phyloP scores from a whole-genome alignment of 306 rosid genomes.

The Cucumis melo region DNA sequence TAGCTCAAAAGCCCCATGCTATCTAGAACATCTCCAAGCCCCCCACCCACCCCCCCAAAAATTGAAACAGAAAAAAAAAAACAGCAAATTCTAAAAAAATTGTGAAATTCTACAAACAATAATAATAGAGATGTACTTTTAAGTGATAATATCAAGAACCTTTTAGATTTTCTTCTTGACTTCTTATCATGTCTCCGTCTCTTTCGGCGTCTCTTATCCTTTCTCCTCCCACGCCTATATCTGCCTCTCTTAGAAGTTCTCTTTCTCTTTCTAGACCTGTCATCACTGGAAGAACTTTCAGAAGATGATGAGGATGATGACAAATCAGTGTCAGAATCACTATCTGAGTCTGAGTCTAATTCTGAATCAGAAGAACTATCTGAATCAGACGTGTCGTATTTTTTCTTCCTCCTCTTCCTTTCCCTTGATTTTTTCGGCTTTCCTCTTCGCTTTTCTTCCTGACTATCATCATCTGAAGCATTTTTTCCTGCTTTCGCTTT shows the following conservation, averaged over 20 bases:
- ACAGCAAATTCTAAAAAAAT: too few species aligned
- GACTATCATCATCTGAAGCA: slow-evolving; percentile 39
- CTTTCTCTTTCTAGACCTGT: slow-evolving; percentile 66
- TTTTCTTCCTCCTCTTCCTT: slow-evolving; percentile 52
- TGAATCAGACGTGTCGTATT: slow-evolving; percentile 51
- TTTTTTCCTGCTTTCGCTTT: slow-evolving; percentile 33
- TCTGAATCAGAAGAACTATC: slow-evolving; percentile 78
- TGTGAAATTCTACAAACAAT: not conserved
- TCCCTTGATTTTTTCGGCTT: slow-evolving; percentile 62
- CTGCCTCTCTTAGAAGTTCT: slow-evolving; percentile 60
- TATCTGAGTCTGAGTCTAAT: slow-evolving; percentile 55
- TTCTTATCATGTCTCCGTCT: slow-evolving; percentile 48
- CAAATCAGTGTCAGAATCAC: slow-evolving; percentile 57
- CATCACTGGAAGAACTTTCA: slow-evolving; percentile 72
- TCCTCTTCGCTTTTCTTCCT: slow-evolving; percentile 37
- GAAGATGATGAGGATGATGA: slow-evolving; percentile 63
- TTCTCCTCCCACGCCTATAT: slow-evolving; percentile 44
- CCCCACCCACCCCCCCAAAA: not conserved
- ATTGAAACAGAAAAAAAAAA: not conserved
- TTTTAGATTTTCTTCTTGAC: slow-evolving; percentile 56
- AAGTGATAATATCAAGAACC: slow-evolving; percentile 23
- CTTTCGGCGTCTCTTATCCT: slow-evolving; percentile 53
- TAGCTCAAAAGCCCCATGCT: too few species aligned
- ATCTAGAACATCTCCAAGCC: not conserved
- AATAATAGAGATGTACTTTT: not conserved